Evolutionary conservation across 1,284 basidiomycete species (phyloP), one percentile per base, ranked within the genome.

Genomic region (Ganoderma boninense): DNA sequence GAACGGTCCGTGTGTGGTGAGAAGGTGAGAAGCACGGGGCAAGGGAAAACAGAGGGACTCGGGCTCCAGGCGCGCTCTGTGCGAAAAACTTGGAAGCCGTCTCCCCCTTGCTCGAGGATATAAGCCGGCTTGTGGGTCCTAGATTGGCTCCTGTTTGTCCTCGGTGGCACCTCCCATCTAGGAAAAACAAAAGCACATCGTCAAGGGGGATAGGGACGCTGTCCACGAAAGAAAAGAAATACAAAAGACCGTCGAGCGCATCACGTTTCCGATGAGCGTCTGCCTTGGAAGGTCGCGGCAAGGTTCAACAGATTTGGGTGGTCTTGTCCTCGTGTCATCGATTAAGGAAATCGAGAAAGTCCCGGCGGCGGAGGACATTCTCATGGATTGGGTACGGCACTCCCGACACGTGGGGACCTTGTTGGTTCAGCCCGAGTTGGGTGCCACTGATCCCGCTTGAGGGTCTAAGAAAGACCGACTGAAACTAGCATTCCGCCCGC

Each of bases 121-220:
- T 73, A 73, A 69, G 71, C n/a, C 18, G 57, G 46, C 29, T 63
- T 68, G 72, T 73, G 71, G 70, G 69, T 73, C 67, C 72, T 0
- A 23, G 38, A 1, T 62, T 62, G 60, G 42, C n/a, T 23, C 13
- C n/a, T 62, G 60, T 62, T 62, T 42, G 26, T 43, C 5, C 42
- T 43, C 40, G 38, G 42, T 43, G 64, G 52, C 38, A 57, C 52
- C 5, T 29, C 35, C 62, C 20, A 49, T 57, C 29, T 60, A 42
- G 43, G 32, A n/a, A 68, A 43, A 65, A 71, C 64, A 74, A 70
- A 67, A 67, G 54, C 18, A 6, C 62, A 67, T 71, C 65, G 67
- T 56, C 49, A 71, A 65, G 72, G 61, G 42, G 18, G 57, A 42
- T 49, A 56, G 54, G 23, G 40, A n/a, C 59, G 35, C 56, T 49